A percentile compares a stretch with the other conserved stretches of the same genome.
Conservation (phyloP, 75 land plant species). For the Chamaecyparis obtusa region DNA sequence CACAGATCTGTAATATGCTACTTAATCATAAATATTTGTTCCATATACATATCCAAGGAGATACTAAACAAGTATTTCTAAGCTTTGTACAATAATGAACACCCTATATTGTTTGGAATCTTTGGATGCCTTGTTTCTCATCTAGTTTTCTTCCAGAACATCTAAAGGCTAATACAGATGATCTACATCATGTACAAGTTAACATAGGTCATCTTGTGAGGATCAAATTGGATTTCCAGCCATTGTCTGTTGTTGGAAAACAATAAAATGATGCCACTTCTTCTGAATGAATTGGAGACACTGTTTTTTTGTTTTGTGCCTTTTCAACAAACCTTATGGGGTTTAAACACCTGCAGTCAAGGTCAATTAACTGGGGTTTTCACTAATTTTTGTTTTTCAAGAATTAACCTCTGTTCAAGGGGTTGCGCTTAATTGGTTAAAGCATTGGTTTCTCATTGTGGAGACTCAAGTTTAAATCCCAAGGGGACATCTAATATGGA, state of each 20-base stretch:
- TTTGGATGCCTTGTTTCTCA: not conserved
- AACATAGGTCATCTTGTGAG: not conserved
- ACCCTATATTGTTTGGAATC: not conserved
- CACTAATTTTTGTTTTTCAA: not conserved
- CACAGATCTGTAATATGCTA: not conserved
- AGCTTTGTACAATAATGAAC: not conserved
- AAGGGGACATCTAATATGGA: too few relatives aligned
- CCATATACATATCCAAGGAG: not conserved
- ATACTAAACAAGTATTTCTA: not conserved
- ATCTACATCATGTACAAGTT: not conserved
- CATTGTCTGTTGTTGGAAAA: not conserved
- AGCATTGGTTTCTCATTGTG: too few relatives aligned
- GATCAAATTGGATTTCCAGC: not conserved
- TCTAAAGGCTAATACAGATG: not conserved
- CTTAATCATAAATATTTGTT: not conserved
- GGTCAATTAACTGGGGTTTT: not conserved
- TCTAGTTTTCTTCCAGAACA: not conserved
- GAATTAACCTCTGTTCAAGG: not conserved
- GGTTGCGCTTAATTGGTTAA: too few relatives aligned
- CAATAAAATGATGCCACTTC: not conserved
- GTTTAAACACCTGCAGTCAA: not conserved
- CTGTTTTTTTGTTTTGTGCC: not conserved
- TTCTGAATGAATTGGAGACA: not conserved
- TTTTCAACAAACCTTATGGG: not conserved
- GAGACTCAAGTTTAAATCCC: too few relatives aligned